Percentiles rank a stretch among this genome's conserved stretches.
Evolutionary conservation across 768 basidiomycete species (phyloP).

Genomic region (Boletus reticuloceps): DNA sequence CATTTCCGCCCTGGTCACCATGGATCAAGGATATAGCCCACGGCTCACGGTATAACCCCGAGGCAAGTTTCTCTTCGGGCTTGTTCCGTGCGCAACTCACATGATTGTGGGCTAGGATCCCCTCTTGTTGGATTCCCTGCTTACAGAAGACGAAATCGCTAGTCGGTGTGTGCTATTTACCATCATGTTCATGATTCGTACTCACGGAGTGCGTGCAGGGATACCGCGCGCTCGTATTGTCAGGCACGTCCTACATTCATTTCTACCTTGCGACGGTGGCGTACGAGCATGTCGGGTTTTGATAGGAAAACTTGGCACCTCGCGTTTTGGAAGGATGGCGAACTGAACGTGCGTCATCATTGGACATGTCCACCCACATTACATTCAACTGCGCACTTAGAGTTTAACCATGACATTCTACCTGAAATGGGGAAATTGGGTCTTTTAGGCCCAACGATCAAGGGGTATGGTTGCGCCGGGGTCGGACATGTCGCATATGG

Average conservation of each 20-base stretch:
- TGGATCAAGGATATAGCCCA: conserved; percentile 12
- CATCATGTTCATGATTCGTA: neutral
- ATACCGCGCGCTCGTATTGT: conserved; percentile 77
- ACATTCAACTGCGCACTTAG: conserved; percentile 34
- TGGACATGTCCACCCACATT: neutral
- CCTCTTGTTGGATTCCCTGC: conserved; percentile 68
- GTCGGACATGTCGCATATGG: conserved; percentile 91
- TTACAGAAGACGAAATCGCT: conserved; percentile 88
- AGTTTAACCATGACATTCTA: conserved; percentile 73
- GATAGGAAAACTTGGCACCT: conserved; percentile 78
- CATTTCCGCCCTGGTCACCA: neutral
- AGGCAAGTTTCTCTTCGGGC: conserved; percentile 11
- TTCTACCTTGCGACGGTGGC: neutral
- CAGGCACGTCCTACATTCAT: conserved; percentile 47
- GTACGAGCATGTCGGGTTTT: neutral
- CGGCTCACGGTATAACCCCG: conserved; percentile 18
- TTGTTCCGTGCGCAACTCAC: neutral
- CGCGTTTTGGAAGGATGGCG: conserved; percentile 87
- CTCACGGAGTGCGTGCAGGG: conserved; percentile 41
- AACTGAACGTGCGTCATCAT: conserved; percentile 63
- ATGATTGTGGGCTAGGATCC: conserved; percentile 63
- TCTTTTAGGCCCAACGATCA: conserved; percentile 86
- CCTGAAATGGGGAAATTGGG: conserved; percentile 93
- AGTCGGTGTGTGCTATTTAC: conserved; percentile 58
- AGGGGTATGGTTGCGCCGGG: conserved; percentile 93